A percentile compares a stretch with the other conserved stretches of the same genome.
Evolutionary conservation across 2,329 filamentous ascomycete genomes (phyloP).

Genomic region (Grosmannia huntii): DNA sequence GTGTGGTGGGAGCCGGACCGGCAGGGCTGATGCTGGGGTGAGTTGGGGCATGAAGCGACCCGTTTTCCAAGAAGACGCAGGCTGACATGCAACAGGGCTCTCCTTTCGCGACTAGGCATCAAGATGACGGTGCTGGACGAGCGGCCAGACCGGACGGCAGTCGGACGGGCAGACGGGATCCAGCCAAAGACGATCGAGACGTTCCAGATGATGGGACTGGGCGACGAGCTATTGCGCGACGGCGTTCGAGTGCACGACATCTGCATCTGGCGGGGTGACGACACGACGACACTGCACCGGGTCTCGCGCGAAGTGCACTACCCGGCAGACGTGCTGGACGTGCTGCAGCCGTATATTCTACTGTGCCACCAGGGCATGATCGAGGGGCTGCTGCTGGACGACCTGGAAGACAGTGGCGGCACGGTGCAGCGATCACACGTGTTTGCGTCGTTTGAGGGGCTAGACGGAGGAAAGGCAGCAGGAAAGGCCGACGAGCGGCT

Average conservation of each 20-base stretch:
- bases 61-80: background rate
- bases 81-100: background rate
- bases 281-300: slow-evolving; percentile 28
- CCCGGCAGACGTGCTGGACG: slow-evolving; percentile 33
- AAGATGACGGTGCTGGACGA: slow-evolving; percentile 45
- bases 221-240: slow-evolving; percentile 49
- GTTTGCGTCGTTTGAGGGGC: slow-evolving; percentile 39
- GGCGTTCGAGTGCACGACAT: slow-evolving; percentile 63
- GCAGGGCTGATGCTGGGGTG: slow-evolving; percentile 25
- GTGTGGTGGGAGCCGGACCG: slow-evolving; percentile 17
- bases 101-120: slow-evolving; percentile 43
- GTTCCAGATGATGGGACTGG: slow-evolving; percentile 56
- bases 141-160: slow-evolving; percentile 39
- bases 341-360: slow-evolving; percentile 40
- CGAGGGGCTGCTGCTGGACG: slow-evolving; percentile 55
- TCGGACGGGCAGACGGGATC: slow-evolving; percentile 52
- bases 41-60: slow-evolving; percentile 10
- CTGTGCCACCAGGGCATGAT: slow-evolving; percentile 63
- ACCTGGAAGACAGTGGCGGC: slow-evolving; percentile 51
- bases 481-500: background rate
- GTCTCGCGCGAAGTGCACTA: slow-evolving; percentile 44
- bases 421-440: slow-evolving; percentile 49
- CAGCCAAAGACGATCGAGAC: slow-evolving; percentile 72
- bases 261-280: slow-evolving; percentile 50
- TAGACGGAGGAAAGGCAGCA: background rate